These are phyloP conservation scores for Zoysia matrella DNA, from an alignment of 202 grass and related monocot species.

Conservation along the genomic window DNA sequence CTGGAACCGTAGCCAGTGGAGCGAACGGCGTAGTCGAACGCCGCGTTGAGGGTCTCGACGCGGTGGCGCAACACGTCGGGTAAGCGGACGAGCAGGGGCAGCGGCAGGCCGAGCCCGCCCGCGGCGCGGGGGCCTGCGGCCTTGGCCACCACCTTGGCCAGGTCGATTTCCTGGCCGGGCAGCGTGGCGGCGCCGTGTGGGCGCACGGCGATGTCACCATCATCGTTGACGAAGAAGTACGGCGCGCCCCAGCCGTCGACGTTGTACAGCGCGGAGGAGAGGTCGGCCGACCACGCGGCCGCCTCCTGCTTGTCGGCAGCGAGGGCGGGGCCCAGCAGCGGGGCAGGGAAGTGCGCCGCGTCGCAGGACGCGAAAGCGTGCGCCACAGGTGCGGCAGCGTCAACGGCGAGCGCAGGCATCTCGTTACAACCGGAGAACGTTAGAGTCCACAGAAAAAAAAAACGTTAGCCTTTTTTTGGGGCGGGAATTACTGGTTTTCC, in stretches of 20 bases:
- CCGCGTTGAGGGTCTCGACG: conserved; percentile 72
- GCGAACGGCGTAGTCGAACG: conserved; percentile 75
- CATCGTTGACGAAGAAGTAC: conserved; percentile 87
- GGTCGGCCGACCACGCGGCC: conserved; percentile 68
- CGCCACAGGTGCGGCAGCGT: conserved; percentile 57
- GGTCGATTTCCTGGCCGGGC: conserved; percentile 82
- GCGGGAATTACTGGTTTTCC: background rate
- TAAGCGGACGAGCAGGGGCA: conserved; percentile 74
- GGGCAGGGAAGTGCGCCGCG: conserved; percentile 55
- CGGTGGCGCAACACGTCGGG: conserved; percentile 91
- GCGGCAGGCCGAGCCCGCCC: conserved; percentile 76
- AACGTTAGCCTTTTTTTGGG: conserved; percentile 22
- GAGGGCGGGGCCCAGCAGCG: conserved; percentile 37
- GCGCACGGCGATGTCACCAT: conserved; percentile 73
- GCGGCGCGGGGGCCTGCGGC: conserved; percentile 36
- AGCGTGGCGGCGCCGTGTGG: conserved; percentile 40
- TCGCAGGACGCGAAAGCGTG: conserved; percentile 73
- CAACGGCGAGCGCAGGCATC: conserved; percentile 90
- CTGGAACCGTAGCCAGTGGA: conserved; percentile 60
- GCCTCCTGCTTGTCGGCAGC: conserved; percentile 1
- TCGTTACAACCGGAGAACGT: conserved; percentile 74
- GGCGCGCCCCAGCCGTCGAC: conserved; percentile 93
- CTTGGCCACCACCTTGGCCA: conserved; percentile 89
- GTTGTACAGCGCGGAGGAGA: conserved; percentile 86
- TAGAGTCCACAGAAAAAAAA: conserved; percentile 43